Evolutionary conservation across 2,329 filamentous ascomycete species (phyloP).

Genomic region (Verticillium nubilum): DNA sequence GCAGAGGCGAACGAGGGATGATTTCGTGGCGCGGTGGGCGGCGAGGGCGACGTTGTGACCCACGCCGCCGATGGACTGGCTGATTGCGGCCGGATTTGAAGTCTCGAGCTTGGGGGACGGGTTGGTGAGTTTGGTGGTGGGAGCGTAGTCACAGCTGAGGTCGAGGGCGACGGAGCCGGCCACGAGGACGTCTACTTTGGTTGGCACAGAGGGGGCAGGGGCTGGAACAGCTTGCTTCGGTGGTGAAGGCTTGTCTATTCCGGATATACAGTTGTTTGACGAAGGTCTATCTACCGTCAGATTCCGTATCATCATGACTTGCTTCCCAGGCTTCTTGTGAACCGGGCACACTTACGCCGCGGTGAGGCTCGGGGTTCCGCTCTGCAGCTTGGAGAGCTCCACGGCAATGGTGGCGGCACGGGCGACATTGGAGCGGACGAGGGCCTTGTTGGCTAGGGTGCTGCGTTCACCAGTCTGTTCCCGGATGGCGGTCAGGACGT

Average conservation of each 20-base stretch:
- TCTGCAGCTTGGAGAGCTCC: slow-evolving; percentile 36
- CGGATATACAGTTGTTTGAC: slow-evolving; percentile 7
- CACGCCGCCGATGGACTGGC: slow-evolving; percentile 82
- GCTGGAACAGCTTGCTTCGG: not conserved
- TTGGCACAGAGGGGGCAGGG: slow-evolving; percentile 6
- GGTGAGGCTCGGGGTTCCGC: slow-evolving; percentile 2
- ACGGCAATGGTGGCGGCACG: slow-evolving; percentile 50
- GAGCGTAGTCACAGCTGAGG: slow-evolving; percentile 70
- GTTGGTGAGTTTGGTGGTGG: slow-evolving; percentile 6
- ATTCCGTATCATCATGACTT: slow-evolving; percentile 2
- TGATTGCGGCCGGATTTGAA: slow-evolving; percentile 79
- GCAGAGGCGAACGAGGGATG: slow-evolving; percentile 62
- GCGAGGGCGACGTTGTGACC: slow-evolving; percentile 88
- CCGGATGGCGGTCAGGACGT: slow-evolving; percentile 72
- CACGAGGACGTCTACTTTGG: slow-evolving; percentile 65
- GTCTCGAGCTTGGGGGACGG: slow-evolving; percentile 58
- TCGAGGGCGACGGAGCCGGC: slow-evolving; percentile 89
- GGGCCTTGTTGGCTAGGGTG: slow-evolving; percentile 66
- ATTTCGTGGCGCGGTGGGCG: slow-evolving; percentile 61
- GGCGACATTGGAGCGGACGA: slow-evolving; percentile 48
- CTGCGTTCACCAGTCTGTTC: slow-evolving; percentile 69
- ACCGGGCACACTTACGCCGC: slow-evolving; percentile 10
- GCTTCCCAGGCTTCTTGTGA: not conserved
- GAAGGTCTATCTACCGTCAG: slow-evolving; percentile 14
- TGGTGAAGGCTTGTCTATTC: slow-evolving; percentile 1